Conservation (phyloP, 2,329 filamentous ascomycete genomes). For the Fusarium austroafricanum region DNA sequence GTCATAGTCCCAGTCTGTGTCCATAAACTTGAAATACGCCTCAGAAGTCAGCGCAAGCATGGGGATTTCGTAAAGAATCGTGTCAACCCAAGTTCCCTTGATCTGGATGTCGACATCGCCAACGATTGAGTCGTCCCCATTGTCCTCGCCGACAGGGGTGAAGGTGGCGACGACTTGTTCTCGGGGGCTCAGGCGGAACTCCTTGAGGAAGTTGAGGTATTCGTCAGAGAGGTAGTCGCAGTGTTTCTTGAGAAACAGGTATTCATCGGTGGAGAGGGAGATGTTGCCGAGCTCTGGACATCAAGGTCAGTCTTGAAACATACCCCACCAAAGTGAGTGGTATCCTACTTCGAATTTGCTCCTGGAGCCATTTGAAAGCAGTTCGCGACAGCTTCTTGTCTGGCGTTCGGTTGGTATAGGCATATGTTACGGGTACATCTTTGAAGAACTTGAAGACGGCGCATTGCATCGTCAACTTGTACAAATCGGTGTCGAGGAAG, state of each 20-base stretch:
- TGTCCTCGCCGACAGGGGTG: constrained; percentile 64
- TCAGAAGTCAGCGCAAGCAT: constrained; percentile 92
- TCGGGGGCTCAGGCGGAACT: constrained; percentile 82
- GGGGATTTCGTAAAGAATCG: constrained; percentile 97
- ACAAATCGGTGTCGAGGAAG: constrained; percentile 85
- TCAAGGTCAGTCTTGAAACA: constrained; percentile 43
- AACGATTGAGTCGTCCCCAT: constrained; percentile 70
- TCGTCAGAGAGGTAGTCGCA: constrained; percentile 83
- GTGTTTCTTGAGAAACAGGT: constrained; percentile 78
- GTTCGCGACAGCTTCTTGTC: constrained; percentile 88
- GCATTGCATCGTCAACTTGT: constrained; percentile 99
- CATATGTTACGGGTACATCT: constrained; percentile 84
- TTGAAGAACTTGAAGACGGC: constrained; percentile 94
- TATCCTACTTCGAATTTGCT: constrained; percentile 81
- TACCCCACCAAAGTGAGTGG: neutral
- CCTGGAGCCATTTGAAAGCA: constrained; percentile 86
- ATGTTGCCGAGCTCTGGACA: constrained; percentile 82
- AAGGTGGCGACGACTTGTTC: constrained; percentile 84
- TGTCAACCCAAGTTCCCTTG: constrained; percentile 89
- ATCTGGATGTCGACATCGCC: constrained; percentile 84
- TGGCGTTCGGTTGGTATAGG: constrained; percentile 94
- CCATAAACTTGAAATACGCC: constrained; percentile 97
- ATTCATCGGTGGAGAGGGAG: constrained; percentile 80
- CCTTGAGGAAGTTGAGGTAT: constrained; percentile 84
- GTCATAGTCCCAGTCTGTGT: constrained; percentile 90